Conservation (phyloP, 306 rosid genomes). For the Ammopiptanthus mongolicus region DNA sequence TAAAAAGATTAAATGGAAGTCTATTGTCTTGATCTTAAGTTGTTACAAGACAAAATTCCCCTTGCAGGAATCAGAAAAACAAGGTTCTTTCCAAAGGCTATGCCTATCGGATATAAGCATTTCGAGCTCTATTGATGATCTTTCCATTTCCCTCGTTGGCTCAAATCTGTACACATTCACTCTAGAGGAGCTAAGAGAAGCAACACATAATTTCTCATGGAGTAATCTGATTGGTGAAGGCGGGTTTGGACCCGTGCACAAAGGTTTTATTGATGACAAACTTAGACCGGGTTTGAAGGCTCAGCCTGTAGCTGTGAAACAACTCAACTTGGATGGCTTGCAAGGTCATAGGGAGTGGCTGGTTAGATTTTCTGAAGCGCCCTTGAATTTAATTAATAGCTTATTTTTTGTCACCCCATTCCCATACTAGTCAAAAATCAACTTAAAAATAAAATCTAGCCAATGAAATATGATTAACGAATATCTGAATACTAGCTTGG, state of each 20-base stretch:
- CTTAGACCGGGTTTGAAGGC: conserved; percentile 59
- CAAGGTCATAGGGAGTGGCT: conserved; percentile 95
- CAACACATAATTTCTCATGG: conserved; percentile 59
- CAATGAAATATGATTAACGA: background rate
- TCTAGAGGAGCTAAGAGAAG: conserved; percentile 55
- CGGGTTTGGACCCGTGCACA: conserved; percentile 85
- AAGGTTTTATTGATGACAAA: conserved; percentile 68
- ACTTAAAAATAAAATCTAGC: background rate
- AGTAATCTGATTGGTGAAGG: conserved; percentile 81
- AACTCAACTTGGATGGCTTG: conserved; percentile 67
- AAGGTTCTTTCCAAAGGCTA: conserved; percentile 50
- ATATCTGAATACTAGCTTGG: conserved; percentile 1
- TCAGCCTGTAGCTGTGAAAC: conserved; percentile 75
- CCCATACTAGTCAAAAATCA: background rate
- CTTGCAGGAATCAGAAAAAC: conserved; percentile 25
- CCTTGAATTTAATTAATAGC: background rate
- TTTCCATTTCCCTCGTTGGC: conserved; percentile 65
- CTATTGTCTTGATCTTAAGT: conserved; percentile 50
- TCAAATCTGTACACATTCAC: conserved; percentile 59
- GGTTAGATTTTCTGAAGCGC: conserved; percentile 39
- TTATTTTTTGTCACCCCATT: background rate
- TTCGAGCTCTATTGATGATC: conserved; percentile 56
- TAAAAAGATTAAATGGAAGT: conserved; percentile 68
- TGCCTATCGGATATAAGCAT: conserved; percentile 59
- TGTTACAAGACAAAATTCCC: conserved; percentile 44